These are phyloP conservation scores for Ganoderma lingzhi DNA, from an alignment of 1,284 basidiomycete species.

Conservation along the genomic window DNA sequence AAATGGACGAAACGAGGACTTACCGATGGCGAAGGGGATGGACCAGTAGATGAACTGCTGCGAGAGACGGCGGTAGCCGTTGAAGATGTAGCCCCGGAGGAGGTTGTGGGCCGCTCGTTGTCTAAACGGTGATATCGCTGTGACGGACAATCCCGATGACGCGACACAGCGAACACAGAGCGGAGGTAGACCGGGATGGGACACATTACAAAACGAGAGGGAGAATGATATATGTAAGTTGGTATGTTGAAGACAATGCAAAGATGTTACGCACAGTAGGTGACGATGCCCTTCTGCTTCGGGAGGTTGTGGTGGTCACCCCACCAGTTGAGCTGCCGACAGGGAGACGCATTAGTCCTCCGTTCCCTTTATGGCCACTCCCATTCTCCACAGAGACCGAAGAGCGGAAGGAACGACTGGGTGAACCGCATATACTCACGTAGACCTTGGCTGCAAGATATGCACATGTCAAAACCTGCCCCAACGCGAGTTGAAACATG, in stretches of 20 bases:
- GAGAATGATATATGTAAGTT: neutral
- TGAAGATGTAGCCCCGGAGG: constrained; percentile 84
- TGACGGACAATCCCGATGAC: neutral
- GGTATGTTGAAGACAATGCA: neutral
- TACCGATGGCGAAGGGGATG: constrained; percentile 82
- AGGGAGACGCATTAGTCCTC: constrained; percentile 1
- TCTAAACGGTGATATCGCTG: constrained; percentile 86
- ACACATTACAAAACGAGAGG: neutral
- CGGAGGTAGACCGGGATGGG: neutral
- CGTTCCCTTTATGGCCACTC: neutral
- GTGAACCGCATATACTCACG: constrained; percentile 53
- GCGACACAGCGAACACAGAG: constrained; percentile 10
- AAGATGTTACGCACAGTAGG: constrained; percentile 73
- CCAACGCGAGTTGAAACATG: constrained; percentile 3
- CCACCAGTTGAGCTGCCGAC: constrained; percentile 88
- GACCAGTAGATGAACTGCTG: constrained; percentile 83
- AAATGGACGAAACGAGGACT: constrained; percentile 42
- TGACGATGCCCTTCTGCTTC: constrained; percentile 82
- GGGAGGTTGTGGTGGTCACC: constrained; percentile 77
- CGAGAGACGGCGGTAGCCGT: constrained; percentile 84
- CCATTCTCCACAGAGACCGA: neutral
- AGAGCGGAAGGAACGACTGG: neutral
- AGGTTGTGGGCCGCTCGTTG: constrained; percentile 78
- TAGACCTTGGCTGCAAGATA: constrained; percentile 62
- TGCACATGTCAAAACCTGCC: constrained; percentile 14